These are phyloP conservation scores for Cutaneotrichosporon dermatis DNA, from an alignment of 1,284 basidiomycete species.

Conservation along the genomic window DNA sequence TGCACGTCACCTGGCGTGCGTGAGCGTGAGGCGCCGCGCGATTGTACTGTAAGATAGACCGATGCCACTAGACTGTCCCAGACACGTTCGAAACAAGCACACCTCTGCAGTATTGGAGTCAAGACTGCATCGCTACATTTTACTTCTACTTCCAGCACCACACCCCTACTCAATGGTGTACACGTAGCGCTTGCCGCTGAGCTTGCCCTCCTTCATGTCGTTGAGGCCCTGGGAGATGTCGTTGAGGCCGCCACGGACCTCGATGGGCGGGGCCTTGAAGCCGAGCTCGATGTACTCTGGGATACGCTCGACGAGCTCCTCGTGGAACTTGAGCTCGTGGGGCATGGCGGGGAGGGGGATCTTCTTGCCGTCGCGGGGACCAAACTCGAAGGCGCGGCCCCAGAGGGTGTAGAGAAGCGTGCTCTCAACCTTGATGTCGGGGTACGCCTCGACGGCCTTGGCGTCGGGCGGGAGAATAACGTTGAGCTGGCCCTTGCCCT, in stretches of 20 bases:
- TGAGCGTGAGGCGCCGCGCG: constrained; percentile 8
- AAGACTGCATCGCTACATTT: neutral
- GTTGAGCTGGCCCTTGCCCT: constrained; percentile 30
- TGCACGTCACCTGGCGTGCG: constrained; percentile 76
- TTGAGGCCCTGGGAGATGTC: constrained; percentile 27
- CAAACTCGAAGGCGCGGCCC: constrained; percentile 36
- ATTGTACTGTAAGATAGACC: no score
- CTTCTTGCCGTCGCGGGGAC: constrained; percentile 19
- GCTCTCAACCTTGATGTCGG: constrained; percentile 29
- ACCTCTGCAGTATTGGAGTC: no score
- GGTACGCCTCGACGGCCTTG: constrained; percentile 13
- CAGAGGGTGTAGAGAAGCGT: constrained; percentile 39
- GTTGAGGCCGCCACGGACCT: constrained; percentile 27
- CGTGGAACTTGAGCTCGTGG: constrained; percentile 26
- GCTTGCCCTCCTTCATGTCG: constrained; percentile 23
- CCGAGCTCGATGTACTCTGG: constrained; percentile 25
- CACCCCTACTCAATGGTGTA: constrained; percentile 15
- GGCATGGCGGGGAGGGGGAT: constrained; percentile 21
- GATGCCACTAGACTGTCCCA: no score
- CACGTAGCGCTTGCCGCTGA: constrained; percentile 15
- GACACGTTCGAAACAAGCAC: no score
- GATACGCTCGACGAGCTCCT: constrained; percentile 21
- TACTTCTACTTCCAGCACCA: no score
- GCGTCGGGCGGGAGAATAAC: constrained; percentile 24
- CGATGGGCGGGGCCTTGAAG: constrained; percentile 33